Evolutionary conservation across 1,284 basidiomycete species (phyloP), one percentile per base, ranked within the genome.

Genomic region (Stygiomarasmius scandens): DNA sequence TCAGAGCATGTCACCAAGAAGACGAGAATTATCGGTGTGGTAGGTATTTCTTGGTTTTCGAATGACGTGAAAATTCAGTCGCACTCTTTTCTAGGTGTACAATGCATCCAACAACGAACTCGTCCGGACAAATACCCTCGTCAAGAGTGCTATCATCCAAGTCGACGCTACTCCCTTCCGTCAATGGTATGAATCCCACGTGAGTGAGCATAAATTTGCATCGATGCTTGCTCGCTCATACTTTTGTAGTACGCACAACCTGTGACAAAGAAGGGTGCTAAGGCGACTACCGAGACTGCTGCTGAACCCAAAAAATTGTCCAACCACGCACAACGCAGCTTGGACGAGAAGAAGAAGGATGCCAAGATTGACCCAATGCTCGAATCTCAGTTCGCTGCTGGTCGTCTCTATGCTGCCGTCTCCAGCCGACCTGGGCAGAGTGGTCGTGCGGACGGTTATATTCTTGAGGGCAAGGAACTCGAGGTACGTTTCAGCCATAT

Each of bases 31-130:
- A 93, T 98, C 74, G 80, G 87, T 80, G 96, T 98, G 66, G 95
- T 96, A 77, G 76, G 93, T 90, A 52, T 10, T 27, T 23, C 54
- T 9, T 25, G 22, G 27, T 22, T 24, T 34, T 54, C 20, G 22
- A 23, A 11, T 51, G 54, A 49, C 52, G 20, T 59, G 27, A 19
- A 54, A 46, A 20, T 9, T 36, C 22, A 45, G 54, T 55, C 22
- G 48, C 32, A 12, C 44, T 32, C 29, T 6, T 49, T 47, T 58
- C 1, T 54, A 95, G 93, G 91, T 94, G 54, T 98, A 98, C 86
- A 98, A 98, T 77, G 86, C 96, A 50, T 95, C 95, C 64, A 98
- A 98, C 88, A 98, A 98, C 80, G 95, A 98, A 80, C 87, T 98
- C 71, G 95, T 98, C 73, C 93, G 95, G 72, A 98, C 95, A 68